phyloP scores from a whole-genome alignment of 2,329 filamentous ascomycete genomes.

The Diaporthe longicolla region DNA sequence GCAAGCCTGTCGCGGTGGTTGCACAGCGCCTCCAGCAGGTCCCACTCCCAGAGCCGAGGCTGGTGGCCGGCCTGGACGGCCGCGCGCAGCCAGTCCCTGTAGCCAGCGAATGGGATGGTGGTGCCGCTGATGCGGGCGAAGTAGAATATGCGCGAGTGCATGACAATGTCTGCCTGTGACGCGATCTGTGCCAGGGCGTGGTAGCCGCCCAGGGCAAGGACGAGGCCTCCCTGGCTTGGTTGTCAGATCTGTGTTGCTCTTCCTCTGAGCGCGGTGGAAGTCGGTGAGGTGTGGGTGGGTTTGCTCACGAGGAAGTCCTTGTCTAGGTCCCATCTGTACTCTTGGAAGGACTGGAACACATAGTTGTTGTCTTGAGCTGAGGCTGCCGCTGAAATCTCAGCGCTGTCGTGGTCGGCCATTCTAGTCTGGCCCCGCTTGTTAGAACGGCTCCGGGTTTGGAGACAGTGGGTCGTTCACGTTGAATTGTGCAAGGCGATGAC shows the following conservation, averaged over 20 bases:
- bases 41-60: constrained; percentile 45
- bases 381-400: background rate
- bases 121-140: constrained; percentile 66
- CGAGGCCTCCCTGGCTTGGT: constrained; percentile 37
- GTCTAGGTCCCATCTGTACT: constrained; percentile 42
- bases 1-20: constrained; percentile 45
- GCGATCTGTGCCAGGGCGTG: constrained; percentile 40
- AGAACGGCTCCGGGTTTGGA: background rate
- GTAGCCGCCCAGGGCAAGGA: constrained; percentile 41
- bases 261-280: background rate
- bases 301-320: constrained; percentile 43
- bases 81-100: constrained; percentile 74
- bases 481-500: background rate
- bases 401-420: constrained; percentile 30
- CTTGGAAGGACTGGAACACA: constrained; percentile 38
- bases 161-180: constrained; percentile 42
- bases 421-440: background rate
- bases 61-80: constrained; percentile 51
- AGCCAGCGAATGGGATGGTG: constrained; percentile 75
- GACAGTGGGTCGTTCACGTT: background rate
- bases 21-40: constrained; percentile 42
- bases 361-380: constrained; percentile 11
- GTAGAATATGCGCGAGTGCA: constrained; percentile 67
- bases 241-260: background rate
- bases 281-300: background rate